Evolutionary conservation across 768 basidiomycete genomes (phyloP), one percentile per base, ranked within the genome.

Genomic region (Rhizopogon vinicolor): DNA sequence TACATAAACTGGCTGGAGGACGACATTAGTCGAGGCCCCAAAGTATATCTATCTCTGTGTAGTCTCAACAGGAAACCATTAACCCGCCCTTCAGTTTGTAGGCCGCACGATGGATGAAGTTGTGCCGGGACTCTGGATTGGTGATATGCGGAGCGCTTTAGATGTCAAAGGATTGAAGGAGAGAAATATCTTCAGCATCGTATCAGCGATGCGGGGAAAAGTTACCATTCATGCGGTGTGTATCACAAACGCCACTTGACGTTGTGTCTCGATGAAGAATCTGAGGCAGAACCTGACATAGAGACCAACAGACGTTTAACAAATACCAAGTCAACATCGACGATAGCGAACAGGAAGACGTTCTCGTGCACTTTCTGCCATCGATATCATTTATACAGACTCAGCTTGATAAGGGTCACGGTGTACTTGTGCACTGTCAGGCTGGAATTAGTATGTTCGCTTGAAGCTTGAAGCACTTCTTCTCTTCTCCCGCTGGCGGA

Each of bases 391-490:
- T 93, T 73, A 93, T 97, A 44, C 79, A 89, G 58, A 78, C 80
- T 12, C 89, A 93, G 61, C 70, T 94, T 3, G 80, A 85, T 66
- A 89, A 87, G 63, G 84, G 81, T 0, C 74, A 85, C 31, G 87
- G 87, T 1, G 87, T 98, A 1, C 74, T 96, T 18, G 89, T 97
- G 0, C 94, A 97, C 69, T 96, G 94, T 65, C 87, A 91, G 55
- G 92, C 91, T 22, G 94, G 94, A 25, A 78, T 92, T 70, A 92
- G 91, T 91, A 70, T 67, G 89, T 80, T 22, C 19, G n/a, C n/a
- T 40, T 7, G 6, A 22, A 6, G 13, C 28, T 42, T 46, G 52
- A 44, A 12, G 19, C 12, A 28, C 14, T 33, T 37, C 16, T 33
- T 37, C 41, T 18, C 35, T 3, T 19, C 16, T 50, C 45, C 25